Conservation (phyloP, 164 flowering plant genomes). For the Echeveria elegans region DNA sequence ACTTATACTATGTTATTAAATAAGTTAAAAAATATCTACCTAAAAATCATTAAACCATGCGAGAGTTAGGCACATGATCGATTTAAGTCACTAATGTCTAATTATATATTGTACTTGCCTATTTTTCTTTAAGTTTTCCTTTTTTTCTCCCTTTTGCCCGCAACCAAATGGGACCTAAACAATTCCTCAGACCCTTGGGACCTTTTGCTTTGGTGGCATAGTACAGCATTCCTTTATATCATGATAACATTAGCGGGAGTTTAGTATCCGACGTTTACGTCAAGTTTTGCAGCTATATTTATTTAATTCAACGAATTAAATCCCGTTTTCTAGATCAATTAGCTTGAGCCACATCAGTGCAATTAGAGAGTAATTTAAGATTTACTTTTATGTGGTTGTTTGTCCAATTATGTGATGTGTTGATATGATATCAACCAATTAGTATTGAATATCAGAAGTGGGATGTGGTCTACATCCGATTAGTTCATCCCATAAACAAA, state of each 20-base stretch:
- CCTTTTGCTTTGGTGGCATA: background rate
- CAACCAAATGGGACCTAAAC: background rate
- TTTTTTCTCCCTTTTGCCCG: too few relatives aligned
- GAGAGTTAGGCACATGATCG: background rate
- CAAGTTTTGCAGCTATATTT: background rate
- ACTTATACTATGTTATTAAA: background rate
- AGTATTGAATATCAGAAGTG: background rate
- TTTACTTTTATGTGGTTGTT: background rate
- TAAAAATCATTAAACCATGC: slow-evolving; percentile 6
- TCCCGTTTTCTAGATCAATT: background rate
- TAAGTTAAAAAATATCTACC: background rate
- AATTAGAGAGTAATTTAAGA: background rate
- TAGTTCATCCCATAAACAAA: slow-evolving; percentile 3
- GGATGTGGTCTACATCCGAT: slow-evolving; percentile 2
- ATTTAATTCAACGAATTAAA: background rate
- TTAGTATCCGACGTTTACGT: background rate
- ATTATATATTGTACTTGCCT: background rate
- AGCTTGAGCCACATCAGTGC: background rate
- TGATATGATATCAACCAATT: background rate
- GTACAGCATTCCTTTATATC: slow-evolving; percentile 1
- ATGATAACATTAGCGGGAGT: background rate
- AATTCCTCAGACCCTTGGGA: background rate
- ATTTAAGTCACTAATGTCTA: background rate
- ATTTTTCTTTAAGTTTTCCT: too few relatives aligned
- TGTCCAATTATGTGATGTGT: background rate